Conservation (phyloP, 345 rosid genomes). For the Raphanus raphanistrum region DNA sequence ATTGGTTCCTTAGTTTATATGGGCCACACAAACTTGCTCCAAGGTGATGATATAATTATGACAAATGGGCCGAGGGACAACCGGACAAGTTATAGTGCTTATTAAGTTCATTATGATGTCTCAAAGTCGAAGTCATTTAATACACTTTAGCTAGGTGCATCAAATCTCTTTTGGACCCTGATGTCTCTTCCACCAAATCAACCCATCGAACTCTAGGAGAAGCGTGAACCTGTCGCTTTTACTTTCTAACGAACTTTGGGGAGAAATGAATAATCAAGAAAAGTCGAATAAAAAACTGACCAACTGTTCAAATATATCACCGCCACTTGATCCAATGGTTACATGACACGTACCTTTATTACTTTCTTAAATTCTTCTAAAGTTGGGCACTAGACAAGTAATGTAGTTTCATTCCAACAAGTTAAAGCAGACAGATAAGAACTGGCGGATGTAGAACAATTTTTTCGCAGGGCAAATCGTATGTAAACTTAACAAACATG, state of each 20-base stretch:
- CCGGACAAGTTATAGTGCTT: neutral
- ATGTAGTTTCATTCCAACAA: neutral
- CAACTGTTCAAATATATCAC: neutral
- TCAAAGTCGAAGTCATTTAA: neutral
- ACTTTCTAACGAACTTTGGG: constrained; percentile 1
- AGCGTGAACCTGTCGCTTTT: constrained; percentile 15
- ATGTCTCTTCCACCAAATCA: neutral
- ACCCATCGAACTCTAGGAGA: neutral
- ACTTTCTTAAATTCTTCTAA: neutral
- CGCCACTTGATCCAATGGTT: neutral
- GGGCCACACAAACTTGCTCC: neutral
- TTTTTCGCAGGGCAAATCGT: too few species aligned
- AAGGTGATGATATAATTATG: neutral
- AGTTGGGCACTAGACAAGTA: neutral
- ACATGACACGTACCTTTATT: neutral
- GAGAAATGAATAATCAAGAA: neutral
- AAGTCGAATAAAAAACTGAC: neutral
- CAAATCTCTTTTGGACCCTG: neutral
- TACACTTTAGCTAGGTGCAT: neutral
- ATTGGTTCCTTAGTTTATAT: neutral
- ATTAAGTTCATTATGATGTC: neutral
- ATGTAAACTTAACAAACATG: too few species aligned
- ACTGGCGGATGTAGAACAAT: too few species aligned
- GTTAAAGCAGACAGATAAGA: neutral
- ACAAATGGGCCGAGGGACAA: neutral